phyloP scores from a whole-genome alignment of 441 rosid species.

The Melastoma candidum region DNA sequence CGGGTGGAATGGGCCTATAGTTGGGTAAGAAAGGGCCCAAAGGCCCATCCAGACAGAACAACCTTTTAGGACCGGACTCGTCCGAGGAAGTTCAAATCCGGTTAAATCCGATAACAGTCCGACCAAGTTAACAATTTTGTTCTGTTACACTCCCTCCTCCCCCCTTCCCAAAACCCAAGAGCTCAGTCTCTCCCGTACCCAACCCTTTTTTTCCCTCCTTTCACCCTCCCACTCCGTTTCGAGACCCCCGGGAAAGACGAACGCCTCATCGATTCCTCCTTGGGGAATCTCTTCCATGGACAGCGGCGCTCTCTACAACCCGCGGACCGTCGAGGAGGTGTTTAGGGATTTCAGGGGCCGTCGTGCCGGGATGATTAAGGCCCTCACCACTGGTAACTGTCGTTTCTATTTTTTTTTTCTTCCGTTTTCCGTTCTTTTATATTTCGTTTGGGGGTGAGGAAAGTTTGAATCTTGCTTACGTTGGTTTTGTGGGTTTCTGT shows the following conservation, averaged over 20 bases:
- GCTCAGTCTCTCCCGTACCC: background rate
- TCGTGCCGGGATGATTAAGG: slow-evolving; percentile 9
- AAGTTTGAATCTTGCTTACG: too few relatives aligned
- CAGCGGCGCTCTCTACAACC: slow-evolving; percentile 7
- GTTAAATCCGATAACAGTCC: slow-evolving; percentile 6
- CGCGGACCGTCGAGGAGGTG: slow-evolving; percentile 10
- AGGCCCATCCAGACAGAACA: too few relatives aligned
- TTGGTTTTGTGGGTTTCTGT: too few relatives aligned
- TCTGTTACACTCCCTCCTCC: background rate
- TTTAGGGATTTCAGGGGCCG: slow-evolving; percentile 9
- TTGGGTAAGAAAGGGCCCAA: too few relatives aligned
- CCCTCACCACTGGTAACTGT: slow-evolving; percentile 2
- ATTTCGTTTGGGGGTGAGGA: background rate
- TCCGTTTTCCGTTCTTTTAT: too few relatives aligned
- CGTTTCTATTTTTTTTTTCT: background rate
- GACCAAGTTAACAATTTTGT: too few relatives aligned
- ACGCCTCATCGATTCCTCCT: background rate
- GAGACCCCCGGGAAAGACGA: background rate
- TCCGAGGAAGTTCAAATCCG: slow-evolving; percentile 4
- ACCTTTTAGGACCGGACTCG: slow-evolving; percentile 1
- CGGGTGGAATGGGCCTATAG: too few relatives aligned
- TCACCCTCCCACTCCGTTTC: too few relatives aligned
- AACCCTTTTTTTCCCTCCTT: background rate
- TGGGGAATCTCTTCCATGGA: slow-evolving; percentile 1
- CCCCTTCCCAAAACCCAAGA: background rate